Evolutionary conservation across 176 grass and related monocot genomes (phyloP).

Genomic region (Oryza punctata): DNA sequence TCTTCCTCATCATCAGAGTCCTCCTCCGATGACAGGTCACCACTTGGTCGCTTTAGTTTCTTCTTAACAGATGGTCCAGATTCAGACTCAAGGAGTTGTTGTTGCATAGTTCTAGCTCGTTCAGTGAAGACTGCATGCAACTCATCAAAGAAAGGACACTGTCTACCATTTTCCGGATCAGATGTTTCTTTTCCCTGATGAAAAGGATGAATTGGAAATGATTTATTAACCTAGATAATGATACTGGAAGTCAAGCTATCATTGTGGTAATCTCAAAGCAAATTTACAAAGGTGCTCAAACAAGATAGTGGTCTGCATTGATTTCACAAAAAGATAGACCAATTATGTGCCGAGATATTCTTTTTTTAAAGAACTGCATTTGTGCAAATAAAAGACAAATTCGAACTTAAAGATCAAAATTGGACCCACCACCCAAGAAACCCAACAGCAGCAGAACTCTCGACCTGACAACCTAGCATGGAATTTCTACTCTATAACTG

Average conservation of each 20-base stretch:
- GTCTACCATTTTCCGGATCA: slow-evolving; percentile 71
- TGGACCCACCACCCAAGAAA: slow-evolving; percentile 25
- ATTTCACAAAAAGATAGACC: slow-evolving; percentile 2
- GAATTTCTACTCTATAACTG: not conserved
- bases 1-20: slow-evolving; percentile 43
- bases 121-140: slow-evolving; percentile 83
- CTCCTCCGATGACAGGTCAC: slow-evolving; percentile 39
- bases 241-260: not conserved
- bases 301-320: slow-evolving; percentile 5
- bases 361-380: not conserved
- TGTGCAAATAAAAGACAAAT: not conserved
- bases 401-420: no score
- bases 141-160: slow-evolving; percentile 93
- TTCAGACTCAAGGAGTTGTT: slow-evolving; percentile 82
- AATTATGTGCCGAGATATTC: not conserved
- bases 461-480: slow-evolving; percentile 1
- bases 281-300: slow-evolving; percentile 4
- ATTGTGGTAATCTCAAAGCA: slow-evolving; percentile 7
- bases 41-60: slow-evolving; percentile 59
- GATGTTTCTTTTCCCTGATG: slow-evolving; percentile 94
- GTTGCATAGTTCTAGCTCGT: slow-evolving; percentile 83
- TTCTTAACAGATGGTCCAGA: slow-evolving; percentile 57
- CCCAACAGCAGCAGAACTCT: slow-evolving; percentile 11
- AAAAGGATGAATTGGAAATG: not conserved
- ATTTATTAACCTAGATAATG: slow-evolving; percentile 30